Evolutionary conservation across 2,329 filamentous ascomycete species (phyloP), one percentile per base, ranked within the genome.

Genomic region (Chalara sp.): DNA sequence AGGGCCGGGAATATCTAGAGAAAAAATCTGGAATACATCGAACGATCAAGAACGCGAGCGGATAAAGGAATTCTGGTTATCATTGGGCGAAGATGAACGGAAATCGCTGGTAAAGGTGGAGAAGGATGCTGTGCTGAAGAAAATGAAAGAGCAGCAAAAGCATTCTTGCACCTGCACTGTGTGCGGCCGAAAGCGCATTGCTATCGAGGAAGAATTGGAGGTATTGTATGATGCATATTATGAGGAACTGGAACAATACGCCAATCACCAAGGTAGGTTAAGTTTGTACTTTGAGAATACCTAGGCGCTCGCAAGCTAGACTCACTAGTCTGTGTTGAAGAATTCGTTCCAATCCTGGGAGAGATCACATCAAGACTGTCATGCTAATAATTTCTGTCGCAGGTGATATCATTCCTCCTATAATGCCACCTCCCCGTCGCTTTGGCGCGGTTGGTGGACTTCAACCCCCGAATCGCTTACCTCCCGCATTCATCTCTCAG

Each of bases 141-240:
- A 99, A 76, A 99, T 99, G 93, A 99, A 99, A 76, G 93, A 99
- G 70, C 93, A 99, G 70, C 93, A 99, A 69, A 97, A 97, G 70
- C 91, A 97, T 68, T 97, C 92, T 2, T 99, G 93, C 75, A 96
- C 91, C 68, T 99, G 93, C 70, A 95, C 90, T 5, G 92, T 99
- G 40, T 99, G 93, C 68, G 93, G 93, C 48, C 82, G 93, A 58
- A 99, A 99, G 73, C 83, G 93, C 49, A 96, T 87, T 10, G 93
- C 93, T 39, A 99, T 99, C 60, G 93, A 99, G 70, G 93, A 99
- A 71, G 93, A 99, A 70, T 76, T 99, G 10, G 93, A 99, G 67
- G 91, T 95, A 13, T 79, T 99, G 10, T 99, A 99, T 70, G 93
- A 99, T 72, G 92, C 92, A 56, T 99, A 99, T 71, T 99, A 99